Percentiles rank a stretch among this genome's conserved stretches.
Conservation (phyloP, 2,329 filamentous ascomycete genomes). For the Pseudocercospora ulei region DNA sequence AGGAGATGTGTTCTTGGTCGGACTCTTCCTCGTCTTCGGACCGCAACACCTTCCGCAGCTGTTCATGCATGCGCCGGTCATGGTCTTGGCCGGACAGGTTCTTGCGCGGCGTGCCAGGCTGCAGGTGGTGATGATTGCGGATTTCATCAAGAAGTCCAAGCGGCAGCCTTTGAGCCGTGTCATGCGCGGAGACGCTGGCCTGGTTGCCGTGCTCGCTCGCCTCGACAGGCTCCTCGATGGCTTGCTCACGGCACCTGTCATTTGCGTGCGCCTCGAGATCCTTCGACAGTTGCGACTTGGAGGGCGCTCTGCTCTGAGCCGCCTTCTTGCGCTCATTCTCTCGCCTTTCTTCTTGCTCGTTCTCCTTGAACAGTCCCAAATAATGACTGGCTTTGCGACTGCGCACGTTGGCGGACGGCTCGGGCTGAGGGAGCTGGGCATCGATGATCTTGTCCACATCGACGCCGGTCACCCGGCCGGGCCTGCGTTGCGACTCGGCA, state of each 20-base stretch:
- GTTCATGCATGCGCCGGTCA: slow-evolving; percentile 16
- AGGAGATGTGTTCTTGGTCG: slow-evolving; percentile 78
- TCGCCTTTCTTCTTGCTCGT: slow-evolving; percentile 47
- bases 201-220: slow-evolving; percentile 28
- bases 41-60: slow-evolving; percentile 18
- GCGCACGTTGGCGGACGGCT: slow-evolving; percentile 46
- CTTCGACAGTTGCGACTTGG: slow-evolving; percentile 17
- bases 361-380: slow-evolving; percentile 55
- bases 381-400: slow-evolving; percentile 59
- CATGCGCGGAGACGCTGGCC: slow-evolving; percentile 27
- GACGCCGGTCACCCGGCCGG: slow-evolving; percentile 27
- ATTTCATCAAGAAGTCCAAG: slow-evolving; percentile 49
- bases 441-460: slow-evolving; percentile 54
- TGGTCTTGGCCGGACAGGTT: slow-evolving; percentile 20
- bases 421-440: slow-evolving; percentile 51
- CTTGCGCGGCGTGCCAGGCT: slow-evolving; percentile 37
- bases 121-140: slow-evolving; percentile 46
- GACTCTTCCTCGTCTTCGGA: slow-evolving; percentile 54
- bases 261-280: slow-evolving; percentile 14
- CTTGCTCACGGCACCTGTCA: slow-evolving; percentile 26
- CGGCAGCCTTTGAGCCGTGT: slow-evolving; percentile 37
- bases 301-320: slow-evolving; percentile 27
- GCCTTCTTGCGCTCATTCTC: slow-evolving; percentile 43
- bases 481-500: slow-evolving; percentile 32
- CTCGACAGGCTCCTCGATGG: slow-evolving; percentile 29